A percentile compares a stretch with the other conserved stretches of the same genome.
Conservation (phyloP, 495 filamentous ascomycete genomes). For the Penicillium nucicola region DNA sequence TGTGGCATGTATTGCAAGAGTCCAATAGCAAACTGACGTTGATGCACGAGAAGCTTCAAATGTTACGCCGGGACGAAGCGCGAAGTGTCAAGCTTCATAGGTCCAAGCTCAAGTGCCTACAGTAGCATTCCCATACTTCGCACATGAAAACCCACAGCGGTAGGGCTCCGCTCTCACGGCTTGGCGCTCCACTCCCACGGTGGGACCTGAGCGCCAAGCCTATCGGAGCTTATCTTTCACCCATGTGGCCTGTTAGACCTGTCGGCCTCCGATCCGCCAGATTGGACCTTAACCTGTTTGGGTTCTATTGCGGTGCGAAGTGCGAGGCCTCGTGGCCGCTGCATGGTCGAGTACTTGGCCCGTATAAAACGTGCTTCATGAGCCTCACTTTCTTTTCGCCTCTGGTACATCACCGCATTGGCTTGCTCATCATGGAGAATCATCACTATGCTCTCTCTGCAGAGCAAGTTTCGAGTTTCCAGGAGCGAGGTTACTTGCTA, state of each 20-base stretch:
- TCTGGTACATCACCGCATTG: no score
- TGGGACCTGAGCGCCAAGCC: background rate
- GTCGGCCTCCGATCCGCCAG: no score
- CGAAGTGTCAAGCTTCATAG: background rate
- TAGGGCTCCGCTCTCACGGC: no score
- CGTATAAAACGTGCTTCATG: conserved; percentile 1
- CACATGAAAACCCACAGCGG: no score
- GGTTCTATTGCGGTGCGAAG: conserved; percentile 8
- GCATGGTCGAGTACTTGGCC: background rate
- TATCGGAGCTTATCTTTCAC: background rate
- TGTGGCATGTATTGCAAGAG: background rate
- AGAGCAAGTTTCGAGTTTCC: conserved; percentile 34
- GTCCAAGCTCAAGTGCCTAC: no score
- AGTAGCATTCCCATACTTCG: no score
- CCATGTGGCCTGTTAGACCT: background rate
- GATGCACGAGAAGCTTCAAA: background rate
- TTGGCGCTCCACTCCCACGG: no score
- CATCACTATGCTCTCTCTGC: conserved; percentile 19
- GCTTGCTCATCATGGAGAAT: conserved; percentile 17
- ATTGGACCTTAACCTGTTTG: background rate
- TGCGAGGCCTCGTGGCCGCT: background rate
- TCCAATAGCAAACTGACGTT: background rate
- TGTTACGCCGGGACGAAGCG: conserved; percentile 3
- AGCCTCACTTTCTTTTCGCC: no score
- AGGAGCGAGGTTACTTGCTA: conserved; percentile 39